phyloP scores from a whole-genome alignment of 495 filamentous ascomycete species.

The Aspergillus saccharolyticus region DNA sequence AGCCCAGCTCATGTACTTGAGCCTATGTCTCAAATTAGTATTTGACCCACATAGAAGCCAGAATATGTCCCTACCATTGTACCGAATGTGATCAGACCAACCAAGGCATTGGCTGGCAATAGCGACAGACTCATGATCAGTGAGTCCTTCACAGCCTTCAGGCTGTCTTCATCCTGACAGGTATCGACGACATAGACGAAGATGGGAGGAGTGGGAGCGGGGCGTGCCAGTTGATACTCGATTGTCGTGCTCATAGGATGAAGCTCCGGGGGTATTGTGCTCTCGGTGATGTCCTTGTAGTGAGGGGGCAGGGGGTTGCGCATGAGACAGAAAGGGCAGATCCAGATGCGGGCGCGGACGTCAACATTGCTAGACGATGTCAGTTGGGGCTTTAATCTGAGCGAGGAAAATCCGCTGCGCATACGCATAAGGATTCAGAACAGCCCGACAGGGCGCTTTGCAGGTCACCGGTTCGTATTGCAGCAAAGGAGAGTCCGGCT shows the following conservation, averaged over 20 bases:
- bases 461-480: slow-evolving; percentile 98
- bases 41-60: not conserved
- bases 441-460: slow-evolving; percentile 92
- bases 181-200: slow-evolving; percentile 98
- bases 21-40: slow-evolving; percentile 51
- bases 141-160: slow-evolving; percentile 92
- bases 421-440: slow-evolving; percentile 95
- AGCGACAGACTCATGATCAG: slow-evolving; percentile 96
- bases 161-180: slow-evolving; percentile 96
- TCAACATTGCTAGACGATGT: slow-evolving; percentile 74
- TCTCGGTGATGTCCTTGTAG: slow-evolving; percentile 97
- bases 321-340: slow-evolving; percentile 96
- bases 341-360: slow-evolving; percentile 91
- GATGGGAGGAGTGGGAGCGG: slow-evolving; percentile 89
- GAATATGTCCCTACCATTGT: slow-evolving; percentile 68
- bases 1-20: slow-evolving; percentile 97
- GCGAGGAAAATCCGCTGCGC: slow-evolving; percentile 12
- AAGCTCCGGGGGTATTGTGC: slow-evolving; percentile 91
- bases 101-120: slow-evolving; percentile 86
- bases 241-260: slow-evolving; percentile 94
- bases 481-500: slow-evolving; percentile 79
- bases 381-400: slow-evolving; percentile 12
- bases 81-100: slow-evolving; percentile 92
- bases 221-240: slow-evolving; percentile 90
- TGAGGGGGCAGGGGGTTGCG: slow-evolving; percentile 93